phyloP scores from a whole-genome alignment of 2,329 filamentous ascomycete species.

The Daldinia eschscholtzii region DNA sequence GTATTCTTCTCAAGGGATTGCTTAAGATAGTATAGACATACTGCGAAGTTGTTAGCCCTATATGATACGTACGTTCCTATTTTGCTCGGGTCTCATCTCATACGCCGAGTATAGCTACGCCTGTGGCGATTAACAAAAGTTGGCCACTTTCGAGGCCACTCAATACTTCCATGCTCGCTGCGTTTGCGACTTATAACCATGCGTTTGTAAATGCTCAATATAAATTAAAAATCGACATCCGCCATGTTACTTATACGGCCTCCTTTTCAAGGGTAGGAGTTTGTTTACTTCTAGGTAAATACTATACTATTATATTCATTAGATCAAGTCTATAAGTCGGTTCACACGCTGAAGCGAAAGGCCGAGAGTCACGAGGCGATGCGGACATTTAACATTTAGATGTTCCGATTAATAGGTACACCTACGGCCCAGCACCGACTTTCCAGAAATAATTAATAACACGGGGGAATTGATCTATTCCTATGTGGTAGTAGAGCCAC shows the following conservation, averaged over 20 bases:
- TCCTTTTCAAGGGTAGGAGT: neutral
- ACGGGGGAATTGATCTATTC: neutral
- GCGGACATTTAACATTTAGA: neutral
- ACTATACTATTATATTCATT: neutral
- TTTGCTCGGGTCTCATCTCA: neutral
- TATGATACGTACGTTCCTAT: neutral
- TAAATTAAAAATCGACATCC: neutral
- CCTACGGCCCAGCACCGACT: neutral
- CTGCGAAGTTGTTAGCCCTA: slow-evolving; percentile 24
- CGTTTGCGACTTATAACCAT: neutral
- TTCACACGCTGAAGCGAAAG: slow-evolving; percentile 12
- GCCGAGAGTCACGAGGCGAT: slow-evolving; percentile 15
- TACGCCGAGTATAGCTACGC: slow-evolving; percentile 31
- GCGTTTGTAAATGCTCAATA: neutral
- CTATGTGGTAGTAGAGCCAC: neutral
- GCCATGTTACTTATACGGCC: neutral
- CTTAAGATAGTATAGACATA: slow-evolving; percentile 34
- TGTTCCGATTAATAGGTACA: neutral
- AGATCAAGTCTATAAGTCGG: neutral
- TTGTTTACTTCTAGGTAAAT: neutral
- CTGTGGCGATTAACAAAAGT: slow-evolving; percentile 10
- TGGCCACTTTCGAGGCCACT: slow-evolving; percentile 16
- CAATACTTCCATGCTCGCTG: slow-evolving; percentile 23
- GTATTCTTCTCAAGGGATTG: slow-evolving; percentile 42
- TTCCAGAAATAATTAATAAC: neutral